These are phyloP conservation scores for Anaeromyces robustus DNA, from an alignment of 192 early-diverging fungal species.

Conservation along the genomic window DNA sequence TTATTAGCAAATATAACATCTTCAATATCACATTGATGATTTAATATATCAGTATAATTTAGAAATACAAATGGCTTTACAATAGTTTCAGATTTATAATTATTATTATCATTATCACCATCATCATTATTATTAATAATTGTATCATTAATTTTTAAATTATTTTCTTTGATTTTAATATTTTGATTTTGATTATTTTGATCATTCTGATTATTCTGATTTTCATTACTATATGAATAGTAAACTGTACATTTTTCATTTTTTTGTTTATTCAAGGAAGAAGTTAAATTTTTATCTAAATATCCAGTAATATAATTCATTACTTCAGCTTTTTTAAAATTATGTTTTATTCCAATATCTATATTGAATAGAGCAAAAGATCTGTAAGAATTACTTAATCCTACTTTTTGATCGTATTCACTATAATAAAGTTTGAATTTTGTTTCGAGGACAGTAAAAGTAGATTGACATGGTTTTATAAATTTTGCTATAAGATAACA, in stretches of 20 bases:
- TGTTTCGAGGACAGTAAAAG: neutral
- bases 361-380: neutral
- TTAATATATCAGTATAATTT: neutral
- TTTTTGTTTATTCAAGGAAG: neutral
- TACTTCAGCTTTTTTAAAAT: neutral
- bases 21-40: neutral
- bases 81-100: neutral
- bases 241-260: neutral
- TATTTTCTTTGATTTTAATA: no score
- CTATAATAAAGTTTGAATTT: neutral
- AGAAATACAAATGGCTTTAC: neutral
- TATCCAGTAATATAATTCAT: neutral
- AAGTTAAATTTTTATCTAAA: neutral
- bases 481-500: neutral
- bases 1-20: neutral
- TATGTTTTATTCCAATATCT: neutral
- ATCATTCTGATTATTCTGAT: neutral
- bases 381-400: neutral
- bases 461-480: neutral
- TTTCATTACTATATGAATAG: neutral
- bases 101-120: neutral
- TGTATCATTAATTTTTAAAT: no score
- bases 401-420: neutral
- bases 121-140: no score
- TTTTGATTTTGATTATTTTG: neutral